Evolutionary conservation across 441 rosid species (phyloP), one percentile per base, ranked within the genome.

Genomic region (Populus hybrid): DNA sequence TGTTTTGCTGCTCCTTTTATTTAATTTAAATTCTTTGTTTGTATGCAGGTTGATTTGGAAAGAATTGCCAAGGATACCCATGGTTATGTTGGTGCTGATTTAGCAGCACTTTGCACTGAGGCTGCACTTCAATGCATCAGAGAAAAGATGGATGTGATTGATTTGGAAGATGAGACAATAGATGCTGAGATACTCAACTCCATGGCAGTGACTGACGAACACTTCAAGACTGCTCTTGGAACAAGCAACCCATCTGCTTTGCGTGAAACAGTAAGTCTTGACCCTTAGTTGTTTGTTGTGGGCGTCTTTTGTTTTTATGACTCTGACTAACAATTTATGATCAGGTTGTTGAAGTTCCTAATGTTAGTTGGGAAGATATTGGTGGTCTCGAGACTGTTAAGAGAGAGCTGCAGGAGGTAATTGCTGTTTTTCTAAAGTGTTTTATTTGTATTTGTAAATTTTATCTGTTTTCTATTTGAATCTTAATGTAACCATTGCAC

Each of bases 71-170:
- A 89, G 80, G 91, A 91, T 66, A 91, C 94, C 1, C 94, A 87
- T 81, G 94, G 94, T 23, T 91, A 86, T 87, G 94, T 91, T 65
- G 93, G 93, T 84, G 91, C 93, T 46, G 95, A 91, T 72, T 88
- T 91, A 70, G 95, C 95, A 66, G 93, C 95, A 28, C 85, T 91
- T 61, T 91, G 95, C 78, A 91, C 95, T 28, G 95, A 91, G 85
- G 88, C 91, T 79, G 95, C 93, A 40, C 84, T 91, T 66, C 95
- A 91, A 75, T 91, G 93, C 86, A 91, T 89, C 74, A 84, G 95
- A 79, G 95, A 91, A 85, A 91, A 91, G 86, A 91, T 91, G 93
- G 95, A 91, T 76, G 91, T 91, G 16, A 91, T 89, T 70, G 94
- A 91, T 85, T 85, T 91, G 79, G 94, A 91, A 74, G 95, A 91